A percentile compares a stretch with the other conserved stretches of the same genome.
phyloP scores from a whole-genome alignment of 2,329 filamentous ascomycete species.

The Pseudogymnoascus sp. region DNA sequence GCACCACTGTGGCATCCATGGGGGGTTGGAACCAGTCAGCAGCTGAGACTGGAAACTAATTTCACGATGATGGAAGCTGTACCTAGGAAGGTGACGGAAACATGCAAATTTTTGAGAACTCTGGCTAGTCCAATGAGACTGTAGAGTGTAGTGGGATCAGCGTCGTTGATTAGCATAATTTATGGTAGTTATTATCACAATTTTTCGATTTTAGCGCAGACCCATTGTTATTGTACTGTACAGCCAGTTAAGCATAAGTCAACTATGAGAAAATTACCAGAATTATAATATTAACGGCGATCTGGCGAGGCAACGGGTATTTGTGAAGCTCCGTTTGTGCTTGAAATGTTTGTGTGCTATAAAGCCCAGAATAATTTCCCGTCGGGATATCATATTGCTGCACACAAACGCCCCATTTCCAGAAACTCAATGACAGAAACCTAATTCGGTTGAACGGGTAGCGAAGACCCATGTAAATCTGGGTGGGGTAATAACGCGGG shows the following conservation, averaged over 20 bases:
- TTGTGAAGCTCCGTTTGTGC: no score
- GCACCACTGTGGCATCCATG: constrained; percentile 20
- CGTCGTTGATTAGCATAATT: no score
- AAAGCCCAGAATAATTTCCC: no score
- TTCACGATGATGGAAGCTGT: constrained; percentile 25
- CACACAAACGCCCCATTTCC: not conserved
- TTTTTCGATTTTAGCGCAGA: no score
- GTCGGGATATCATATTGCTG: no score
- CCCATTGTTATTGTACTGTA: no score
- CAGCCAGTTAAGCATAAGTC: no score
- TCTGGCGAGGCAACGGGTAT: no score
- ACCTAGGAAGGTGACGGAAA: constrained; percentile 18
- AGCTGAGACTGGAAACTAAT: constrained; percentile 19
- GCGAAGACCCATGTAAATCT: not conserved
- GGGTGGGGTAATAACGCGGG: not conserved
- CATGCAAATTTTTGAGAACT: constrained; percentile 25
- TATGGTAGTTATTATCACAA: no score
- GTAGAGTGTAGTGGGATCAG: not conserved
- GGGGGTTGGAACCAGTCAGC: not conserved
- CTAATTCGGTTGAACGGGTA: not conserved
- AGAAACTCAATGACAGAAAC: not conserved
- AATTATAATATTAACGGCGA: no score
- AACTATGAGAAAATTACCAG: no score
- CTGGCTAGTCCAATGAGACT: constrained; percentile 17
- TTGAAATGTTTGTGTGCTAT: no score